These are phyloP conservation scores for Stellera chamaejasme DNA, from an alignment of 345 rosid genomes.

Conservation along the genomic window DNA sequence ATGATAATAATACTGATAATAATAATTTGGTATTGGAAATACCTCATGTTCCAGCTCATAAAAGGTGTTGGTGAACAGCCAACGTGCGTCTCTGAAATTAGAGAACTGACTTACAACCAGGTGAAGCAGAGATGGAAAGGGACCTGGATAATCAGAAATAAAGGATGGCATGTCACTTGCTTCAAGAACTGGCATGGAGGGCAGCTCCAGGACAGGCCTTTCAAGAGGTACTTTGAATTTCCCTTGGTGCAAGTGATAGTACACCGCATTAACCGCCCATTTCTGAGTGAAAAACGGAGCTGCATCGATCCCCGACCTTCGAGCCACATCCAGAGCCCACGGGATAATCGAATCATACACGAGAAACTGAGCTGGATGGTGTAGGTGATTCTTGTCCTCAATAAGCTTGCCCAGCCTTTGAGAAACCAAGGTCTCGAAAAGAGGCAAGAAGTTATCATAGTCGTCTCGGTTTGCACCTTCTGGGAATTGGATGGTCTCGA, in stretches of 20 bases:
- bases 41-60: conserved; percentile 40
- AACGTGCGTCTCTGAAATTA: conserved; percentile 20
- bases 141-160: conserved; percentile 10
- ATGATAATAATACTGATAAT: no score
- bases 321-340: conserved; percentile 44
- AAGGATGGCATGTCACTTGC: conserved; percentile 35
- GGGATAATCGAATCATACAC: conserved; percentile 42
- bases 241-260: conserved; percentile 26
- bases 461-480: conserved; percentile 19
- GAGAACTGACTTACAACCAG: conserved; percentile 20
- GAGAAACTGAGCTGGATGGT: conserved; percentile 17
- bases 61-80: conserved; percentile 35
- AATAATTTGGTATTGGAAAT: background rate
- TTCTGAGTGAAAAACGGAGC: conserved; percentile 40
- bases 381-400: conserved; percentile 10
- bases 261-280: conserved; percentile 33
- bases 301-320: conserved; percentile 20
- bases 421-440: conserved; percentile 15
- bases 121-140: conserved; percentile 13
- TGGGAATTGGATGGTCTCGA: conserved; percentile 22
- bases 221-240: conserved; percentile 15
- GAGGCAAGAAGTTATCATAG: conserved; percentile 16
- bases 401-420: conserved; percentile 25
- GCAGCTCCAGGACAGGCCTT: conserved; percentile 20
- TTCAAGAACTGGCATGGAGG: conserved; percentile 27